Evolutionary conservation across 2,329 filamentous ascomycete species (phyloP), one percentile per base, ranked within the genome.

Genomic region (Colletotrichum sp.): DNA sequence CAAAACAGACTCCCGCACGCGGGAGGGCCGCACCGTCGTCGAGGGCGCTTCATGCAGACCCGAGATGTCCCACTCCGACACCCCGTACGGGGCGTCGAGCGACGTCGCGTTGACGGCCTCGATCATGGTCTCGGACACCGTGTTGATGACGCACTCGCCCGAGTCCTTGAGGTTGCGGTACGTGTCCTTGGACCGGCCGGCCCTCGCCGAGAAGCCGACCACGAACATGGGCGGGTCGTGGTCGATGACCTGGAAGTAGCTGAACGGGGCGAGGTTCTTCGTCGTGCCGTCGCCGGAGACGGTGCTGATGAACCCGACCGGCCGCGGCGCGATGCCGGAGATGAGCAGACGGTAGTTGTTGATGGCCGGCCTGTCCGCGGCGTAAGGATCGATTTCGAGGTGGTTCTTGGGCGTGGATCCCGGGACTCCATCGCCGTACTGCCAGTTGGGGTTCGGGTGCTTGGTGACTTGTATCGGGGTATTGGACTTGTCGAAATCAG

Each of bases 301-400:
- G 12, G 91, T 90, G 73, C 88, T 90, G 34, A 93, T 81, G 82
- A 93, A 90, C 58, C 90, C 91, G 80, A 98, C 14, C 5, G 61
- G 61, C 9, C 69, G 16, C 4, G 61, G 61, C 32, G 61, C 48
- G 5, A 67, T 91, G 76, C 92, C 92, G n/a, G 92, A 94, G 83
- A 98, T 97, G 75, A 98, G 88, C 16, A 98, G 90, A 85, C 98
- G 98, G 90, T 98, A 98, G 89, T 98, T 98, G 85, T 90, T 92
- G 1, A 87, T 85, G 0, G 91, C 85, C 0, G 92, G 89, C 0
- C 96, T 90, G 36, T 92, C 94, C 38, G 92, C 86, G 67, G 89
- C 93, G 82, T 96, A 92, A 0, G 96, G 96, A 83, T 98, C 93
- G 79, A 98, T 97, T 81, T 92, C 87, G 77, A 96, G 84, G 85